Evolutionary conservation across 2,329 filamentous ascomycete genomes (phyloP).

Genomic region (Colletotrichum filicis): DNA sequence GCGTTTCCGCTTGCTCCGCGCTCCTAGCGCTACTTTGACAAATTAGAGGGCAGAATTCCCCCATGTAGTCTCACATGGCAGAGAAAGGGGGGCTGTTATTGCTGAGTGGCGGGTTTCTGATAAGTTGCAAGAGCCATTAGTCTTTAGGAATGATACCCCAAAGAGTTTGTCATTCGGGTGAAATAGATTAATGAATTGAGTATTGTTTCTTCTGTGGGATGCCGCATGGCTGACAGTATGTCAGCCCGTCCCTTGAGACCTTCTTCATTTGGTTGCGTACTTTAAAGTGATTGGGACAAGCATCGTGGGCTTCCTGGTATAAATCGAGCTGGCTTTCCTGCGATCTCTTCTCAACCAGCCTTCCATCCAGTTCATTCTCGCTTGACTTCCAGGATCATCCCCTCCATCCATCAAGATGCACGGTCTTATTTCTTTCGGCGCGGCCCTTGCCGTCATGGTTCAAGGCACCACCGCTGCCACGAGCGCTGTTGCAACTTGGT

Average conservation of each 20-base stretch:
- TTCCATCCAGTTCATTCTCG: neutral
- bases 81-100: neutral
- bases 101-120: conserved; percentile 31
- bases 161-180: neutral
- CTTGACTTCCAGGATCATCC: neutral
- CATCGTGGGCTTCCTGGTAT: neutral
- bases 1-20: conserved; percentile 7
- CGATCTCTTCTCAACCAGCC: neutral
- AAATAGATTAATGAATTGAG: conserved; percentile 4
- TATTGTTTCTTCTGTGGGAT: neutral
- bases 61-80: conserved; percentile 6
- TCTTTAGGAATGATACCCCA: neutral
- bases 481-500: conserved; percentile 24
- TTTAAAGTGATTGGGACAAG: neutral
- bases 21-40: neutral
- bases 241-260: neutral
- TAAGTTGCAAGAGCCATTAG: conserved; percentile 1
- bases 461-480: conserved; percentile 16
- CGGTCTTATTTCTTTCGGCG: neutral
- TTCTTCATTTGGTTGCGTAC: neutral
- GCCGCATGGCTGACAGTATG: neutral
- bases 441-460: conserved; percentile 20
- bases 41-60: neutral
- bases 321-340: neutral
- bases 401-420: conserved; percentile 1